phyloP scores from a whole-genome alignment of 192 early-diverging fungal species.

The Coemansia sp. region DNA sequence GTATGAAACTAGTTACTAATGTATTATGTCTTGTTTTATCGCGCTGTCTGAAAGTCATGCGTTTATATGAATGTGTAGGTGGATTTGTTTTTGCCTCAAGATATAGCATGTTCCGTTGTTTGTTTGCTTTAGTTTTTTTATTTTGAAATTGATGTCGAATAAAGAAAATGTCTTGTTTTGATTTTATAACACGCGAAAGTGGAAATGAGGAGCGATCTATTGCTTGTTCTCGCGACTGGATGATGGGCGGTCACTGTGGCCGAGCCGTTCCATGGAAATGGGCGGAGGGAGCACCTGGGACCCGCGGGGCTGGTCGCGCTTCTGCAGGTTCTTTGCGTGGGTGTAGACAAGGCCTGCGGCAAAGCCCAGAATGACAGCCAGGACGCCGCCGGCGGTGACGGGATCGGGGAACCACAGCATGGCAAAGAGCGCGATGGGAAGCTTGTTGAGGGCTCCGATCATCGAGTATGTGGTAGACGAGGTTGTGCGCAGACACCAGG shows the following conservation, averaged over 20 bases:
- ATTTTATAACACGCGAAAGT: no score
- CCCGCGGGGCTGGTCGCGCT: constrained; percentile 54
- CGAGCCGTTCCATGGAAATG: constrained; percentile 52
- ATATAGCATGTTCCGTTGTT: no score
- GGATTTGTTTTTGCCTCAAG: no score
- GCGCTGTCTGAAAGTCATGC: not conserved
- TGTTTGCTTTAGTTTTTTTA: no score
- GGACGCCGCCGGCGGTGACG: constrained; percentile 76
- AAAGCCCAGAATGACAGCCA: constrained; percentile 86
- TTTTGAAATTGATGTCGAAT: no score
- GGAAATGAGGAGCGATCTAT: constrained; percentile 1
- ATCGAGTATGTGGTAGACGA: constrained; percentile 88
- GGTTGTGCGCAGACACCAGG: constrained; percentile 61
- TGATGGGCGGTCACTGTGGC: constrained; percentile 10
- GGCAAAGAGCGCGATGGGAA: constrained; percentile 92
- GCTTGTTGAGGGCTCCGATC: constrained; percentile 98
- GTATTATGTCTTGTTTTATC: not conserved
- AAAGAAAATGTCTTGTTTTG: no score
- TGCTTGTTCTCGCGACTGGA: constrained; percentile 17
- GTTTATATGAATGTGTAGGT: no score
- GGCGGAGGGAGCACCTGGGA: constrained; percentile 48
- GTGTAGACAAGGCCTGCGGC: constrained; percentile 73
- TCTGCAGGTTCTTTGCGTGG: constrained; percentile 68
- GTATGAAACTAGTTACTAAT: not conserved
- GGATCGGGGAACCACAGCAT: constrained; percentile 94